Evolutionary conservation across 129 eudicot genomes (phyloP), one percentile per base, ranked within the genome.

Genomic region (Gnaphalium uliginosum): DNA sequence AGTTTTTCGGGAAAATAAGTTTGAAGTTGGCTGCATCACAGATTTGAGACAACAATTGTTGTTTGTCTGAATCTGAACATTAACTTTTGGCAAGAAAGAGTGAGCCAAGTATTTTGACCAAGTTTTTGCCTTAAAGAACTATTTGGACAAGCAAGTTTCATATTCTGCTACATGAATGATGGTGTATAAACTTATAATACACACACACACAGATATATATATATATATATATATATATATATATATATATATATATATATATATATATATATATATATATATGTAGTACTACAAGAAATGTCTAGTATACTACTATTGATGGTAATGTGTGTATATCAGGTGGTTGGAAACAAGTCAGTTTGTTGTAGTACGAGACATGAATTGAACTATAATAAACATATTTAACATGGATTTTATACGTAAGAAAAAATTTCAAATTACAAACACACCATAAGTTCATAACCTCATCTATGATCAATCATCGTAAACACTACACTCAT

Each of bases 401-500:
- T 46, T 13, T 46, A 46, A 46, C 53, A 46, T 46, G 53, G 53
- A 46, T 11, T 46, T 43, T 46, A 8, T 46, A 46, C 10, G 14
- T 13, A 46, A 46, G 53, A 46, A 61, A 4, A 30, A 29, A 5
- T 3, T 63, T 26, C 13, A 64, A 64, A 64, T 30, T 26, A 26
- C 23, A 30, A n/a, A 17, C 2, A 63, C 21, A 8, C 27, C 65
- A 59, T 26, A 10, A 9, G 65, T 59, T 59, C 65, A n/a, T 26
- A 25, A 60, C 66, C 10, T 6, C 4, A 13, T 30, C 43, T 29
- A 32, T 2, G 13, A 30, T 78, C 79, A 78, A 39, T 69, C 81
- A 21, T 75, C 57, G 41, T 70, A 65, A 75, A 85, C 58, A n/a
- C 53, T 58, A 67, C 88, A 85, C 73, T 85, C 83, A 13, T 74